These are phyloP conservation scores for Penstemon barbatus DNA, from an alignment of 257 asterid species.

Conservation along the genomic window DNA sequence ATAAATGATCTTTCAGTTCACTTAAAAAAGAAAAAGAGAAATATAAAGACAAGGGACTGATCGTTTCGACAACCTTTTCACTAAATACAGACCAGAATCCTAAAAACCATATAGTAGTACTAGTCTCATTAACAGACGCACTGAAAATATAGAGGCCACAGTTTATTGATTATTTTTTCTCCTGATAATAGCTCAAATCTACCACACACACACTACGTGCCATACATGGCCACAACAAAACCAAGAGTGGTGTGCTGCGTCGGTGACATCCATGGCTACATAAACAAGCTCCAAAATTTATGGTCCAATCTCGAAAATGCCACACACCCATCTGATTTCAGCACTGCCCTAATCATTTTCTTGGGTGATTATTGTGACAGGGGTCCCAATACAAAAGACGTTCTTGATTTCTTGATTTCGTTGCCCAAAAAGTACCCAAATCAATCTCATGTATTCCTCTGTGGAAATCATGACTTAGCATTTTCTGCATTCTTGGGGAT, in stretches of 20 bases:
- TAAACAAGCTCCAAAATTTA: constrained; percentile 60
- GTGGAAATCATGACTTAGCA: constrained; percentile 90
- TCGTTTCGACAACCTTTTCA: neutral
- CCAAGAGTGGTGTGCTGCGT: constrained; percentile 66
- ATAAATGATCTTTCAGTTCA: too few species aligned
- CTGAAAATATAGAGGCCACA: neutral
- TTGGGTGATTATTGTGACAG: constrained; percentile 95
- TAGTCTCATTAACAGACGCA: neutral
- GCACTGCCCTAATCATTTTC: constrained; percentile 69
- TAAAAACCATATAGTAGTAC: neutral
- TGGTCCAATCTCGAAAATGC: constrained; percentile 79
- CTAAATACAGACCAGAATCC: neutral
- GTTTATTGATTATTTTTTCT: neutral
- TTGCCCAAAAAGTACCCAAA: constrained; percentile 72
- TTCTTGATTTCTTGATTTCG: constrained; percentile 71
- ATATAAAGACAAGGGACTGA: neutral
- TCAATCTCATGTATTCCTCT: constrained; percentile 77
- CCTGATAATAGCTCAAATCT: neutral
- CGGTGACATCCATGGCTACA: constrained; percentile 83
- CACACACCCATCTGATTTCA: constrained; percentile 59
- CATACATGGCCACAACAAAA: constrained; percentile 27
- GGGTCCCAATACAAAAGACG: constrained; percentile 65
- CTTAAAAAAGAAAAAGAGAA: neutral
- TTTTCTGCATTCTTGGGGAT: constrained; percentile 87
- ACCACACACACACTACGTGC: neutral